Base-by-base conservation (phyloP, 192 early-diverging fungal genomes). In the Glomus cerebriforme region DNA sequence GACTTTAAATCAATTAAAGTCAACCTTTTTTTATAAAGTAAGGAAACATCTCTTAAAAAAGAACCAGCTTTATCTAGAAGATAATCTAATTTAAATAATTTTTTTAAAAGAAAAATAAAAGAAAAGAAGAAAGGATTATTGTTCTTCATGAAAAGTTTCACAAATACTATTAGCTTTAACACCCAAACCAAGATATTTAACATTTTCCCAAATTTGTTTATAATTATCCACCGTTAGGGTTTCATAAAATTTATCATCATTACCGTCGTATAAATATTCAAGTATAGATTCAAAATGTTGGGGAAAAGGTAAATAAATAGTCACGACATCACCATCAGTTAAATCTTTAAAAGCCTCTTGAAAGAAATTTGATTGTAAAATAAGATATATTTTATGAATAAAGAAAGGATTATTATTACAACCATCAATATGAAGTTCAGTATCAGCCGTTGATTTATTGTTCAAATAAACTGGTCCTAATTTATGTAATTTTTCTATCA, bases 341-440 rank as follows among this genome's bases (percentile, higher is more conserved):
- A 73, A 19, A 12, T 43, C 7, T 22, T 37, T 17, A 58, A 73
- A 73, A 12, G 26, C 24, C 58, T 73, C 47, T 9, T 45, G 17
- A 58, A 73, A 73, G 37, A 73, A 73, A 47, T 27, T 54, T 73
- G 71, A 73, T 73, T 73, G 71, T 47, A 58, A 26, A 17, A 54
- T 43, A 9, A 73, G 71, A 58, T 73, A 73, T 73, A 58, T 47
- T 31, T 73, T 73, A 32, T 73, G 71, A 31, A 73, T 47, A 7
- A n/a, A 73, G 27, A 35, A 73, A 15, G 43, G 24, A 9, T 73
- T 73, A 5, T 54, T 54, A 27, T 13, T 27, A 32, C 19, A 31
- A 13, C 71, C 71, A 19, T 47, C 22, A 49, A 73, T 54, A 9
- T 58, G 71, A 47, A 73, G 71, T 73, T 73, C 71, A 15, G 17